These are phyloP conservation scores for Psidium guajava DNA, from an alignment of 345 rosid species.

Conservation along the genomic window DNA sequence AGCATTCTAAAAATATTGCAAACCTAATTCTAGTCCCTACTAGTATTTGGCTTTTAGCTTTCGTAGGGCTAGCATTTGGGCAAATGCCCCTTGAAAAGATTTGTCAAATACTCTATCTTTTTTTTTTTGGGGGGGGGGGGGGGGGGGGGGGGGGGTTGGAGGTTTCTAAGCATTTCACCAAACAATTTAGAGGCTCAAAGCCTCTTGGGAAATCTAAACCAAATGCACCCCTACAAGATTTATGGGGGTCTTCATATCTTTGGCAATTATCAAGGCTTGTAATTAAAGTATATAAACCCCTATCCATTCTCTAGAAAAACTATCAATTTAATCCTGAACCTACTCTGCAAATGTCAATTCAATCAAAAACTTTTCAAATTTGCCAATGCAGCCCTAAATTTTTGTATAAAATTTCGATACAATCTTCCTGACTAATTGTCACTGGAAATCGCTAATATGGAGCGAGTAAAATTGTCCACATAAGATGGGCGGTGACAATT, in stretches of 20 bases:
- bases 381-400: not conserved
- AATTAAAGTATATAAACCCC: not conserved
- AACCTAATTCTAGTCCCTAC: too few relatives aligned
- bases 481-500: rapidly evolving
- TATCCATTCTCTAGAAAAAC: not conserved
- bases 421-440: not conserved
- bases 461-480: not conserved
- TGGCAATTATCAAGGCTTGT: not conserved
- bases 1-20: too few relatives aligned
- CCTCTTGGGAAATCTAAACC: too few relatives aligned
- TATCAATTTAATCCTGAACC: rapidly evolving
- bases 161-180: too few relatives aligned
- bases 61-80: too few relatives aligned
- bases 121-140: too few relatives aligned
- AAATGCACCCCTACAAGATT: not conserved
- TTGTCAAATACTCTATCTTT: too few relatives aligned
- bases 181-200: too few relatives aligned
- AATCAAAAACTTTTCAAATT: not conserved
- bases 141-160: too few relatives aligned
- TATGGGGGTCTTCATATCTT: not conserved
- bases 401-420: not conserved
- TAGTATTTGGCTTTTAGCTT: too few relatives aligned
- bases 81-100: too few relatives aligned
- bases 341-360: not conserved
- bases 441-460: not conserved